Base-by-base conservation (phyloP, 108 stramenopile species). In the Nitzschia sp. region DNA sequence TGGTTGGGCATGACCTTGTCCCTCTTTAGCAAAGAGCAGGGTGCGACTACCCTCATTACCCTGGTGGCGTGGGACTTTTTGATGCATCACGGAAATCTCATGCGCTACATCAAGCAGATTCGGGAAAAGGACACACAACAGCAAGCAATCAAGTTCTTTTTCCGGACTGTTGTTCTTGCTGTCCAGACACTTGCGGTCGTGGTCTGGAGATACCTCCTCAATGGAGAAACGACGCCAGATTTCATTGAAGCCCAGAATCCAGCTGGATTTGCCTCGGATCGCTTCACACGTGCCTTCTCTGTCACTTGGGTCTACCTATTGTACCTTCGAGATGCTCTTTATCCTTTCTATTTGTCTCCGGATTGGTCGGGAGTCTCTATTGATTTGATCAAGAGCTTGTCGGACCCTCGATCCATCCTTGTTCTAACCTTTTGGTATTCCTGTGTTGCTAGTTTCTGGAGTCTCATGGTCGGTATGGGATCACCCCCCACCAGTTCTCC, bases 191-290 rank as follows among this genome's bases (percentile, higher is more conserved):
- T 83, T 20, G 17, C 66, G 7, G 70, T 83, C 9, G 67, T 59
- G 1, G 43, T 39, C 7, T 75, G 69, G 69, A 67, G 83, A 9
- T 74, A 80, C 29, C 64, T 75, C 42, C 58, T 83, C 38, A 83
- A 83, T 69, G 83, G 83, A 42, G 83, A 83, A 75, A 71, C 75
- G 22, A 61, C 43, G 10, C 83, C 83, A 6, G 83, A 83, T 40
- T 83, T 83, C 63, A 71, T 83, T 37, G 67, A 57, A 11, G 79
- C 69, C 48, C 83, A 83, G 56, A 83, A 83, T 74, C 83, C 83
- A 39, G 83, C 83, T n/a, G 83, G 79, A 25, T 83, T 83, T 68
- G 71, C 83, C 9, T 26, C 71, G 44, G 79, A 83, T 70, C 67
- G 79, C 17, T 80, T 83, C 51, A 83, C 83, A 2, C 67, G 83